phyloP scores from a whole-genome alignment of 1,284 basidiomycete genomes.

The Ustilago sp. region DNA sequence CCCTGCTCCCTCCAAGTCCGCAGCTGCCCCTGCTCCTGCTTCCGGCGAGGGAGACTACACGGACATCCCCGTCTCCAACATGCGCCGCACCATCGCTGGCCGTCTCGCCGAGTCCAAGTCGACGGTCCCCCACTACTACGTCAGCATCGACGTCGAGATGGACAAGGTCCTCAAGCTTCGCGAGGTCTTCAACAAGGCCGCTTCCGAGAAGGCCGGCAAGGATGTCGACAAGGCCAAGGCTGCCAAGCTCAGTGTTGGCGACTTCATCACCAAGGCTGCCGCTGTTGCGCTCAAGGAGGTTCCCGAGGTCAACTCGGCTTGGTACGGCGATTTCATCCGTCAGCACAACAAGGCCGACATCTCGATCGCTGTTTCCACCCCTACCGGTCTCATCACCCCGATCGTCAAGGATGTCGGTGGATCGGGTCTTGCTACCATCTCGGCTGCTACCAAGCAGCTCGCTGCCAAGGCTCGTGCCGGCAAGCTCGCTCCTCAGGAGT shows the following conservation, averaged over 20 bases:
- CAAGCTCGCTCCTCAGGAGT: conserved; percentile 94
- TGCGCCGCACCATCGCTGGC: conserved; percentile 91
- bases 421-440: conserved; percentile 92
- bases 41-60: conserved; percentile 77
- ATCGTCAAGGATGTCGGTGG: conserved; percentile 93
- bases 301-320: conserved; percentile 96
- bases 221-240: conserved; percentile 78
- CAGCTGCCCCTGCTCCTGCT: conserved; percentile 43
- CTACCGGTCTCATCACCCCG: conserved; percentile 95
- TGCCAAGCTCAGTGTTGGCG: conserved; percentile 92
- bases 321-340: conserved; percentile 94
- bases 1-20: conserved; percentile 30
- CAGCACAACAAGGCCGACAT: conserved; percentile 98
- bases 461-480: conserved; percentile 96
- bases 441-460: conserved; percentile 88
- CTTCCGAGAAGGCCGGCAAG: conserved; percentile 60
- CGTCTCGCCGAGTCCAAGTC: conserved; percentile 94
- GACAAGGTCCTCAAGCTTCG: conserved; percentile 94
- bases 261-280: conserved; percentile 97
- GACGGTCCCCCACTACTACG: conserved; percentile 95
- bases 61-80: conserved; percentile 92
- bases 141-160: conserved; percentile 96
- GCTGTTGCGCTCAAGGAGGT: conserved; percentile 91
- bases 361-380: conserved; percentile 95
- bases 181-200: conserved; percentile 88